Percentiles rank a stretch among this genome's conserved stretches.
These are phyloP conservation scores for Croton setiger DNA, from an alignment of 441 rosid genomes.

Conservation along the genomic window DNA sequence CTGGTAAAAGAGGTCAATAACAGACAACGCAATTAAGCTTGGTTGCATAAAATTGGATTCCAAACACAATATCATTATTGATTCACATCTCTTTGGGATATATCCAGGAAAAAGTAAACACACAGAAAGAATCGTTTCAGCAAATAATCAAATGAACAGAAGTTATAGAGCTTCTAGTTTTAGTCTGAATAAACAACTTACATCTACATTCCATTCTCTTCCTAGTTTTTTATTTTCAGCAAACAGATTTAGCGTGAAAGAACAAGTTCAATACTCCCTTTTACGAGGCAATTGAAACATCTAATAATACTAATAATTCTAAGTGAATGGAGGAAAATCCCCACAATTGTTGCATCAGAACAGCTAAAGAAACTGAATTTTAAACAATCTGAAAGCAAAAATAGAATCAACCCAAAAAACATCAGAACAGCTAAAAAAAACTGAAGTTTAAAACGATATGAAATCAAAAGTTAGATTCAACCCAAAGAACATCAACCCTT, in stretches of 20 bases:
- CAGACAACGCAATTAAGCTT: neutral
- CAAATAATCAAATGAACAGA: constrained; percentile 1
- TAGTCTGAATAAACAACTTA: too few species aligned
- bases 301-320: neutral
- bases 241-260: neutral
- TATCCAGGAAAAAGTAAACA: neutral
- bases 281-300: neutral
- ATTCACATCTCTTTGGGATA: neutral
- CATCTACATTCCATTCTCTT: neutral
- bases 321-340: neutral
- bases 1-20: neutral
- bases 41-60: neutral
- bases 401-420: neutral
- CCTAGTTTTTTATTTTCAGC: neutral
- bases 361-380: neutral
- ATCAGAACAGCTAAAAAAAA: neutral
- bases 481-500: neutral
- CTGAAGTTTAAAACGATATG: neutral
- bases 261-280: too few species aligned
- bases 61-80: neutral
- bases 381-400: neutral
- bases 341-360: neutral
- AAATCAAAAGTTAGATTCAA: neutral
- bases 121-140: neutral
- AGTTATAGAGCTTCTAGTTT: neutral